A percentile compares a stretch with the other conserved stretches of the same genome.
phyloP scores from a whole-genome alignment of 768 basidiomycete species.

The Xanthoconium purpureum region DNA sequence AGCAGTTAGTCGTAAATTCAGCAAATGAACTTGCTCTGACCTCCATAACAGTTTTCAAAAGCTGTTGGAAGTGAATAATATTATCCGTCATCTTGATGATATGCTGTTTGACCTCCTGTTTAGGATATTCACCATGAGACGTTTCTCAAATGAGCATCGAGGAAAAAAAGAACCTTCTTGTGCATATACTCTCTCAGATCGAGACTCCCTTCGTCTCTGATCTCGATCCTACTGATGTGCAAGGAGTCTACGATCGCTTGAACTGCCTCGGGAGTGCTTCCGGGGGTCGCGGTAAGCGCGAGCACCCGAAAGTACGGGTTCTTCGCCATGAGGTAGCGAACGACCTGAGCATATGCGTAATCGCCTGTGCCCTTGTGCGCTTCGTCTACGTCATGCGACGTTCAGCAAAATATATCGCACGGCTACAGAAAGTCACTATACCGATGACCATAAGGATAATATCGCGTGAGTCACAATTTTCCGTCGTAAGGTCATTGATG shows the following conservation, averaged over 20 bases:
- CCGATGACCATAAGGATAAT: constrained; percentile 89
- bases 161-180: constrained; percentile 61
- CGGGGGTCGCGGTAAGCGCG: constrained; percentile 95
- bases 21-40: constrained; percentile 38
- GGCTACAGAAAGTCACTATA: constrained; percentile 29
- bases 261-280: constrained; percentile 78
- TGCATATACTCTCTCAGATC: constrained; percentile 86
- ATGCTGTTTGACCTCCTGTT: constrained; percentile 72
- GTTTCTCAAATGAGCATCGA: neutral
- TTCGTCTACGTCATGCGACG: constrained; percentile 59
- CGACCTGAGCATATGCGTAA: constrained; percentile 86
- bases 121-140: neutral
- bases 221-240: constrained; percentile 93
- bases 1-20: constrained; percentile 4
- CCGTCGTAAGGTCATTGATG: constrained; percentile 74
- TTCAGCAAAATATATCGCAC: constrained; percentile 1
- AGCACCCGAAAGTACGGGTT: constrained; percentile 92
- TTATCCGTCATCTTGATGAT: constrained; percentile 70
- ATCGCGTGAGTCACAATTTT: constrained; percentile 72
- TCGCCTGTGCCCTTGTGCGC: constrained; percentile 93
- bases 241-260: constrained; percentile 89
- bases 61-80: constrained; percentile 61
- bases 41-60: constrained; percentile 70
- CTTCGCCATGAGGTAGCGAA: constrained; percentile 89
- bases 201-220: constrained; percentile 85